Base-by-base conservation (phyloP, 1,284 basidiomycete genomes). In the Marasmius tenuissimus region DNA sequence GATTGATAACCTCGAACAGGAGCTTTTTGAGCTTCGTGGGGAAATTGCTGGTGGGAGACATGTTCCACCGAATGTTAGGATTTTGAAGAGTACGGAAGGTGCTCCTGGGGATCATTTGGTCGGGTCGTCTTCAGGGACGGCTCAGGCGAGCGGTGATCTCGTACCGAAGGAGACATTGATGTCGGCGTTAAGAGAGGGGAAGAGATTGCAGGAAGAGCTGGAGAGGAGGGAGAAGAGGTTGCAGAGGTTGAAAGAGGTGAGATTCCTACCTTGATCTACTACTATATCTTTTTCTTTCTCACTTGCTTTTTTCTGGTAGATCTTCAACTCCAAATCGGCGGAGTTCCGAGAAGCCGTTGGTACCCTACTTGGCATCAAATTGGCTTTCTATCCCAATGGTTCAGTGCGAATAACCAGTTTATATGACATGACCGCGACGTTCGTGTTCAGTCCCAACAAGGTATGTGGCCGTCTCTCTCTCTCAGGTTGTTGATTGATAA, bases 341-440 rank as follows among this genome's bases (percentile, higher is more conserved):
- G 92, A 95, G 70, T 94, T 96, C 74, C 82, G 89, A 16, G 90
- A 93, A 67, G 87, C 91, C 12, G 88, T 95, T 55, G 86, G 87
- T 0, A 85, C 87, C 0, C 86, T 96, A 50, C 83, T 96, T 1
- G 94, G 94, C 1, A 86, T 93, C 66, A 94, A 94, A 72, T 80
- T 96, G 40, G 87, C 88, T 1, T 95, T 96, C 71, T 88, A 91
- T 64, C 89, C 88, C 4, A 94, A 92, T 59, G 93, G 93, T 0
- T 87, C 92, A 65, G 88, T 95, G 48, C 84, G 92, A 39, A 85
- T 95, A 58, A 94, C 92, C 3, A 90, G 88, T n/a, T 79, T 89
- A 61, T 94, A 88, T 72, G 91, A 93, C 69, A 77, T 91, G 7
- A 79, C 78, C 58, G 86, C 88, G 12, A 83, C 84, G 37, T 92